phyloP scores from a whole-genome alignment of 164 flowering plant species.

The Vitis rotundifolia region DNA sequence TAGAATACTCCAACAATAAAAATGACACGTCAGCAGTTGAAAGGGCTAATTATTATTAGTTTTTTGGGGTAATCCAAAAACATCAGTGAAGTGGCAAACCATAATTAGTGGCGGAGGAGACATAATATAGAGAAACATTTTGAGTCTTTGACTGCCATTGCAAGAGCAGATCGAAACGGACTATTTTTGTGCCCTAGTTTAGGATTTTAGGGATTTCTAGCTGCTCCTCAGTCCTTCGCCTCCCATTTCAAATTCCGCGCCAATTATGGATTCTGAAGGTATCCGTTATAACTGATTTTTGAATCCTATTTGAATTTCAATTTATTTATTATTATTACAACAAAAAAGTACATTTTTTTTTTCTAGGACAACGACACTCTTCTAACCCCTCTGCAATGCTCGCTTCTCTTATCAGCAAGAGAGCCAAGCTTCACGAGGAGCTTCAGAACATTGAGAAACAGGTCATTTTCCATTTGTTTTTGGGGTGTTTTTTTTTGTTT shows the following conservation, averaged over 20 bases:
- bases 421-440: conserved; percentile 86
- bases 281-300: conserved; percentile 13
- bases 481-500: neutral
- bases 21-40: too few species aligned
- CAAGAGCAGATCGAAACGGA: too few species aligned
- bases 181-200: conserved; percentile 9
- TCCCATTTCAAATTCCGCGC: conserved; percentile 17
- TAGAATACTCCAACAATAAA: too few species aligned
- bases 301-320: neutral
- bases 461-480: conserved; percentile 31
- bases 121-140: too few species aligned
- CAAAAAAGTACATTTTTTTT: neutral
- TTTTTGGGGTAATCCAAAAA: too few species aligned
- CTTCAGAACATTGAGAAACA: conserved; percentile 83
- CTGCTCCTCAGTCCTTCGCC: neutral
- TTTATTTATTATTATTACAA: neutral
- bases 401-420: conserved; percentile 61
- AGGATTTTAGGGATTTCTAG: neutral
- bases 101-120: too few species aligned
- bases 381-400: conserved; percentile 72
- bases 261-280: conserved; percentile 51
- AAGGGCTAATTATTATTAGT: too few species aligned
- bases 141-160: too few species aligned
- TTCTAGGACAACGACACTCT: conserved; percentile 53
- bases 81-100: too few species aligned